These are phyloP conservation scores for Leptosphaerulina australis DNA, from an alignment of 2,329 filamentous ascomycete genomes.

Conservation along the genomic window DNA sequence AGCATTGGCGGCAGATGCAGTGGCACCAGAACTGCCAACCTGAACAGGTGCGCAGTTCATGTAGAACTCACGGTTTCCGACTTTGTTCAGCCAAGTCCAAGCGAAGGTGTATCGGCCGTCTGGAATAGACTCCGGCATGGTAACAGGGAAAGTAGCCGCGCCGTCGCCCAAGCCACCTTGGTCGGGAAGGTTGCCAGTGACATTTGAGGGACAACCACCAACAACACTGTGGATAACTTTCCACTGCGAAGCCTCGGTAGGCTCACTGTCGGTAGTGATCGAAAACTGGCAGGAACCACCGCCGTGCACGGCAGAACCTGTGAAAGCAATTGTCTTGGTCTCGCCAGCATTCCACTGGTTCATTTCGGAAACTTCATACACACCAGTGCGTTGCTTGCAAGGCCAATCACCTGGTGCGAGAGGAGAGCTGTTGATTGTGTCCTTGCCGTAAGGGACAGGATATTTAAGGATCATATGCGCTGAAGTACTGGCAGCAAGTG, in stretches of 20 bases:
- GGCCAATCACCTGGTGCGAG: conserved; percentile 72
- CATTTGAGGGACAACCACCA: conserved; percentile 78
- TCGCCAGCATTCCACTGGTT: conserved; percentile 62
- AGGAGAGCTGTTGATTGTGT: conserved; percentile 66
- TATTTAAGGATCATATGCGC: conserved; percentile 78
- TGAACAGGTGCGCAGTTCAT: conserved; percentile 89
- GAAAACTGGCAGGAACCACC: conserved; percentile 92
- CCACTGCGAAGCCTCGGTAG: conserved; percentile 65
- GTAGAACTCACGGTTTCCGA: conserved; percentile 96
- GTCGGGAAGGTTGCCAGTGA: conserved; percentile 51
- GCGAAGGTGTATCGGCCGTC: conserved; percentile 79
- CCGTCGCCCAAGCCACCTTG: conserved; percentile 45
- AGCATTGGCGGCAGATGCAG: conserved; percentile 19
- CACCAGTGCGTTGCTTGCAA: conserved; percentile 70
- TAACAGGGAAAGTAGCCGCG: conserved; percentile 72
- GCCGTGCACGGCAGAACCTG: conserved; percentile 72
- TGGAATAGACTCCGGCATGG: conserved; percentile 72
- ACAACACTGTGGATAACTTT: conserved; percentile 89
- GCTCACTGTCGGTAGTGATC: conserved; percentile 79
- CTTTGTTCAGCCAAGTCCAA: conserved; percentile 93
- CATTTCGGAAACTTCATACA: conserved; percentile 63
- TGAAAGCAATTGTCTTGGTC: conserved; percentile 43
- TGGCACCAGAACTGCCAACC: conserved; percentile 61
- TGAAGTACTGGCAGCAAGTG: conserved; percentile 63
- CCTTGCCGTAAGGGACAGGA: conserved; percentile 66